Percentiles rank a stretch among this genome's conserved stretches.
Conservation (phyloP, 2,329 filamentous ascomycete genomes). For the Colletotrichum lupini region DNA sequence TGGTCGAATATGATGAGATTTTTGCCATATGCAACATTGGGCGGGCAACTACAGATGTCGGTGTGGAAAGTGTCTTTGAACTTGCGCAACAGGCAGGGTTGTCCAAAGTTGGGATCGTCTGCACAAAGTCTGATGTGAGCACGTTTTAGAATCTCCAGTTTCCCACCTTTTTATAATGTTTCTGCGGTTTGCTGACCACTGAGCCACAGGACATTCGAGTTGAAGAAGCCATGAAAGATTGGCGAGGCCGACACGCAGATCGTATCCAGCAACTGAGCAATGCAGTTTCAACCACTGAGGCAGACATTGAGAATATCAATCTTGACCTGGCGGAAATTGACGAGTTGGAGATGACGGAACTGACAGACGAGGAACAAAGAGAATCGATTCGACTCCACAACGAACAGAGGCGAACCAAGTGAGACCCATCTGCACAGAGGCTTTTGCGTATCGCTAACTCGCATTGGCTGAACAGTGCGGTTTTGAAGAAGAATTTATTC, state of each 20-base stretch:
- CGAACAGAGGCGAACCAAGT: neutral
- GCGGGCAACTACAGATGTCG: conserved; percentile 53
- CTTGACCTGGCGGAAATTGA: conserved; percentile 34
- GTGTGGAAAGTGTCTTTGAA: conserved; percentile 53
- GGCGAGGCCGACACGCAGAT: conserved; percentile 39
- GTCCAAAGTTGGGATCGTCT: conserved; percentile 55
- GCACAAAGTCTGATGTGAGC: conserved; percentile 54
- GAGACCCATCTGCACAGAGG: too few relatives aligned
- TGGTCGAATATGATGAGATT: conserved; percentile 58
- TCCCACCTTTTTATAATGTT: neutral
- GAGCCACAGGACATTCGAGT: conserved; percentile 44
- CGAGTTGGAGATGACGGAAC: conserved; percentile 29
- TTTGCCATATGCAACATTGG: conserved; percentile 56
- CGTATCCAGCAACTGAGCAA: conserved; percentile 37
- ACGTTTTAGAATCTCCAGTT: too few relatives aligned
- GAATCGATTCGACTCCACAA: neutral
- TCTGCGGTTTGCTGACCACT: too few relatives aligned
- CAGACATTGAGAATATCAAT: conserved; percentile 17
- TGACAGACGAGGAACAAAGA: conserved; percentile 20
- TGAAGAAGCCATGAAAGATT: conserved; percentile 47
- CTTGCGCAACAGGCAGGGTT: conserved; percentile 50
- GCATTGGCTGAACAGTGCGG: too few relatives aligned
- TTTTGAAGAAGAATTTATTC: too few relatives aligned
- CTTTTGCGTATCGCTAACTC: too few relatives aligned
- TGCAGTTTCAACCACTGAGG: conserved; percentile 23